These are phyloP conservation scores for Xylariaceae sp. DNA, from an alignment of 2,329 filamentous ascomycete genomes.

Conservation along the genomic window DNA sequence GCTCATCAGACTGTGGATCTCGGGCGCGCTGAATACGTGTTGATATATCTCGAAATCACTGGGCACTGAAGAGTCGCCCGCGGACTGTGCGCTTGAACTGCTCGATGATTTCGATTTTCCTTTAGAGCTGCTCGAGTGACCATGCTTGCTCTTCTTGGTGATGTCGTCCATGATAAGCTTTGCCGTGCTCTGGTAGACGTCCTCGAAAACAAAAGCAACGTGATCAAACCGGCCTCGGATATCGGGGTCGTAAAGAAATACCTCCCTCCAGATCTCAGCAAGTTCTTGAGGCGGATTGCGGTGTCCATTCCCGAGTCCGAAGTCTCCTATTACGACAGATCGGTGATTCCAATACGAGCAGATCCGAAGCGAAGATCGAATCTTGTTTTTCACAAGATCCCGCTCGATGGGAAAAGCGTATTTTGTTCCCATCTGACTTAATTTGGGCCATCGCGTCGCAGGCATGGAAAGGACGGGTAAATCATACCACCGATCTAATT, in stretches of 20 bases:
- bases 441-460: slow-evolving; percentile 70
- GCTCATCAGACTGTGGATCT: slow-evolving; percentile 49
- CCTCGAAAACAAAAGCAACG: slow-evolving; percentile 64
- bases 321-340: slow-evolving; percentile 61
- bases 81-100: slow-evolving; percentile 31
- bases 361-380: slow-evolving; percentile 68
- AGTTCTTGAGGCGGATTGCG: slow-evolving; percentile 65
- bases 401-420: slow-evolving; percentile 72
- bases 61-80: slow-evolving; percentile 21
- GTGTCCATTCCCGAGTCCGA: slow-evolving; percentile 62
- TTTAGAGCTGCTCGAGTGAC: slow-evolving; percentile 26
- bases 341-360: slow-evolving; percentile 59
- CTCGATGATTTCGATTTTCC: slow-evolving; percentile 31
- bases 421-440: slow-evolving; percentile 62
- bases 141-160: slow-evolving; percentile 46
- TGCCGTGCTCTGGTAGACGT: slow-evolving; percentile 52
- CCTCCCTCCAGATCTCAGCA: slow-evolving; percentile 64
- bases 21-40: slow-evolving; percentile 48
- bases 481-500: slow-evolving; percentile 54
- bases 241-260: slow-evolving; percentile 61
- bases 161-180: slow-evolving; percentile 54
- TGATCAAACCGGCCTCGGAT: slow-evolving; percentile 60
- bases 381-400: slow-evolving; percentile 70
- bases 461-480: slow-evolving; percentile 73
- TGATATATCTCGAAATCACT: slow-evolving; percentile 54